These are phyloP conservation scores for Paxillus involutus DNA, from an alignment of 768 basidiomycete species.

Conservation along the genomic window DNA sequence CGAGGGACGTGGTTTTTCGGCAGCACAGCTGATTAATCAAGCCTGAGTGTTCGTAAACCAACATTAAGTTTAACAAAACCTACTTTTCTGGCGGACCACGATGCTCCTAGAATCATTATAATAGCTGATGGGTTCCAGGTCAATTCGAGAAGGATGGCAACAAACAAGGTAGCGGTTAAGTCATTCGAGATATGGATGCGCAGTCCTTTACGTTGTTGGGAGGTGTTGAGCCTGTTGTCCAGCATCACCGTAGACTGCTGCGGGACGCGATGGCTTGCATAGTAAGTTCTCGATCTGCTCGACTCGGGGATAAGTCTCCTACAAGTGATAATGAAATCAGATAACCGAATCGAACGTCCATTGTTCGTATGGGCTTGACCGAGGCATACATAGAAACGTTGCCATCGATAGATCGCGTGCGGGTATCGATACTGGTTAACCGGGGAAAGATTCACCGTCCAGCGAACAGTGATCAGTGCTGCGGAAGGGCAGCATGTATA, in stretches of 20 bases:
- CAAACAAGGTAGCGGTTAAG: not conserved
- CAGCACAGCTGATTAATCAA: not conserved
- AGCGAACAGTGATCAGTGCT: not conserved
- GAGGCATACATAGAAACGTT: too few species aligned
- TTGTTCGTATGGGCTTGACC: too few species aligned
- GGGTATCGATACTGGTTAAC: too few species aligned
- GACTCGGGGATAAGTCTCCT: too few species aligned
- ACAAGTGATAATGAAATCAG: too few species aligned
- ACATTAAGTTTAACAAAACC: not conserved
- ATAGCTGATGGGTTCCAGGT: not conserved
- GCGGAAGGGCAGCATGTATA: too few species aligned
- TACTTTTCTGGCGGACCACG: not conserved
- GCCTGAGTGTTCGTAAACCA: not conserved
- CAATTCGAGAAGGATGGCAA: not conserved
- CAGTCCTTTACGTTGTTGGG: not conserved
- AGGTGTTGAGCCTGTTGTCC: not conserved
- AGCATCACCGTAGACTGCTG: not conserved
- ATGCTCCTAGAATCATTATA: not conserved
- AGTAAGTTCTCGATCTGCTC: too few species aligned
- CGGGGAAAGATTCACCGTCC: too few species aligned
- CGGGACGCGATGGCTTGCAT: not conserved
- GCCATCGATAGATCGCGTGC: too few species aligned
- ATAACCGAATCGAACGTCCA: too few species aligned
- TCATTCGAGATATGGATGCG: not conserved
- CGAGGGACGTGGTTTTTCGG: not conserved